phyloP scores from a whole-genome alignment of 257 asterid genomes.

The Solanum piurae region DNA sequence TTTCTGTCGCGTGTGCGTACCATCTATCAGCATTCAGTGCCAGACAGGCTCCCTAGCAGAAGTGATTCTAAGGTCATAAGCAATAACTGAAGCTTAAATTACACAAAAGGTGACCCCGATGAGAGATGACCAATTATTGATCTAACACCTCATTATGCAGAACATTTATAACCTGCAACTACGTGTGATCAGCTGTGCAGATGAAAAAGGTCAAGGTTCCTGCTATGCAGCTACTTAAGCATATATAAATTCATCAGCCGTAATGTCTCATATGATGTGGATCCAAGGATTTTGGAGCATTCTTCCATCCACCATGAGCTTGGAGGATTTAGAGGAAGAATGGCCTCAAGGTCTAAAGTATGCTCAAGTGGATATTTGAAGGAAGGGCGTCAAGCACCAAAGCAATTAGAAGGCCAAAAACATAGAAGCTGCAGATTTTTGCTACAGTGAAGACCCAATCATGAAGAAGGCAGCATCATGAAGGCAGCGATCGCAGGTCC shows the following conservation, averaged over 20 bases:
- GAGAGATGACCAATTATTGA: neutral
- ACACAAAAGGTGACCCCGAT: neutral
- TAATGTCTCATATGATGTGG: neutral
- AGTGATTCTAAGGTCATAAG: constrained; percentile 6
- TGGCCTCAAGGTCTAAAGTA: neutral
- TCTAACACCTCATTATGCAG: neutral
- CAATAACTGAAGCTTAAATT: constrained; percentile 7
- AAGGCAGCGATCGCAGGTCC: neutral
- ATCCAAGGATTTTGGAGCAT: neutral
- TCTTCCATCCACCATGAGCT: neutral
- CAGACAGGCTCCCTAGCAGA: constrained; percentile 82
- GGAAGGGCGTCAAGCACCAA: neutral
- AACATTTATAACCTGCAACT: neutral
- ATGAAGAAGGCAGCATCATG: neutral
- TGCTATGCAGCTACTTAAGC: neutral
- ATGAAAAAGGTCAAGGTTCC: neutral
- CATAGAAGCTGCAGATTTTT: neutral
- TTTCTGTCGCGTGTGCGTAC: constrained; percentile 53
- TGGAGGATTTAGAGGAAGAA: neutral
- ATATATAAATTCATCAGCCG: neutral
- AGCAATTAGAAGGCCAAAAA: neutral
- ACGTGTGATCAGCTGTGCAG: neutral
- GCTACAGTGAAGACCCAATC: neutral
- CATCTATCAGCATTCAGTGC: constrained; percentile 78
- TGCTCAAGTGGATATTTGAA: neutral